Percentiles rank a stretch among this genome's conserved stretches.
Conservation (phyloP, 2,329 filamentous ascomycete genomes). For the Penicillium sp. region DNA sequence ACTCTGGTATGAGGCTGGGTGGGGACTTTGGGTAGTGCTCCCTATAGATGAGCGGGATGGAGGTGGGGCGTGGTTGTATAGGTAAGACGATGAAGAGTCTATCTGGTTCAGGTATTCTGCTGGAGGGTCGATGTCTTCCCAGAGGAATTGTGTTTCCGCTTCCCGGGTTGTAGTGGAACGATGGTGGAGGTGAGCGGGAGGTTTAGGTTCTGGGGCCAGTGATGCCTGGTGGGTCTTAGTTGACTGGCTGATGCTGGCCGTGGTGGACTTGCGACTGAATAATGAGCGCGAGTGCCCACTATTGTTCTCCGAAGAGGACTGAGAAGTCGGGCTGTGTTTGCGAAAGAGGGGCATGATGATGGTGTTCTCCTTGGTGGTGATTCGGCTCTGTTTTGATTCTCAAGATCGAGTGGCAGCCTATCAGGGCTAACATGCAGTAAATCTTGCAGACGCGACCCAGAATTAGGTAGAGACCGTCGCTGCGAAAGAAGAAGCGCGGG, state of each 20-base stretch:
- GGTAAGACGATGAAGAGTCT: not conserved
- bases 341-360: not conserved
- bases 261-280: not conserved
- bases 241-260: not conserved
- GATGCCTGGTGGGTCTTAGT: not conserved
- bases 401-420: not conserved
- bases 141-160: slow-evolving; percentile 6
- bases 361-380: not conserved
- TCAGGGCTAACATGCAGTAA: not conserved
- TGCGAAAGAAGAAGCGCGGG: not conserved
- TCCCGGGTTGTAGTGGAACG: not conserved
- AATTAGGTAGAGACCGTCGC: not conserved
- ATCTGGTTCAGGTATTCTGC: not conserved
- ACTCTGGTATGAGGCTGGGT: not conserved
- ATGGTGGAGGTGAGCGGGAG: not conserved
- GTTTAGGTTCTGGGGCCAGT: not conserved
- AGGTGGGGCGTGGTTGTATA: not conserved
- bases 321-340: not conserved
- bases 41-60: not conserved
- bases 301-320: not conserved
- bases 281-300: not conserved
- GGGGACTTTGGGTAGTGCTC: not conserved
- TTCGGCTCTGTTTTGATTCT: not conserved
- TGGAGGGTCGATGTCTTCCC: slow-evolving; percentile 14
- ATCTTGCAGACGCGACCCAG: not conserved